These are phyloP conservation scores for Edaphochlamys debaryana DNA, from an alignment of 139 green algal species.

Conservation along the genomic window DNA sequence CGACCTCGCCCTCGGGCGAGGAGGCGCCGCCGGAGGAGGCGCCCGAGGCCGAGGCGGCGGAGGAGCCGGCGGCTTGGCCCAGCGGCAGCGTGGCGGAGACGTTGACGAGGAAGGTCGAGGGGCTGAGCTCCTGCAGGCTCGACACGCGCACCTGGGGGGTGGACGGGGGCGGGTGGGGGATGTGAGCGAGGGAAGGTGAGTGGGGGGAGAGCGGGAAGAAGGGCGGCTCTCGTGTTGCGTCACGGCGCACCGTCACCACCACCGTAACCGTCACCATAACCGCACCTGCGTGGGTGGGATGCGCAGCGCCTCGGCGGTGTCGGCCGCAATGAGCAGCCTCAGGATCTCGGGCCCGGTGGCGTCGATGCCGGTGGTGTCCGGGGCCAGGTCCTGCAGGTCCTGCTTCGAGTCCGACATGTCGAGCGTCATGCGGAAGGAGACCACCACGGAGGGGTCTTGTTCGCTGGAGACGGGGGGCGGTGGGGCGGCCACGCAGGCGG, in stretches of 20 bases:
- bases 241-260: too few species aligned
- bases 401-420: neutral
- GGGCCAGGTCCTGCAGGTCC: neutral
- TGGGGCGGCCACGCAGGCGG: neutral
- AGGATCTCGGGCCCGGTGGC: neutral
- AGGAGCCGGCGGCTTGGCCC: neutral
- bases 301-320: slow-evolving; percentile 25
- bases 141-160: slow-evolving; percentile 8
- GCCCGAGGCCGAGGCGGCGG: too few species aligned
- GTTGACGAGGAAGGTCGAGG: slow-evolving; percentile 35
- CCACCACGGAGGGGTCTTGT: neutral
- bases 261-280: too few species aligned
- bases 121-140: slow-evolving; percentile 4
- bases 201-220: too few species aligned
- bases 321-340: slow-evolving; percentile 12
- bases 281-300: slow-evolving; percentile 20
- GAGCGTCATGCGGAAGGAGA: slow-evolving; percentile 30
- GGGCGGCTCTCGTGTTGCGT: too few species aligned
- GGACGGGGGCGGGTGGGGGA: neutral
- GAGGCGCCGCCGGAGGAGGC: neutral
- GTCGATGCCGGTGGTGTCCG: slow-evolving; percentile 12
- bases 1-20: slow-evolving; percentile 5
- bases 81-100: slow-evolving; percentile 33
- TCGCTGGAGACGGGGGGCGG: neutral
- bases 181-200: neutral